These are phyloP conservation scores for Sporobolomyces roseus DNA, from an alignment of 768 basidiomycete species.

Conservation along the genomic window DNA sequence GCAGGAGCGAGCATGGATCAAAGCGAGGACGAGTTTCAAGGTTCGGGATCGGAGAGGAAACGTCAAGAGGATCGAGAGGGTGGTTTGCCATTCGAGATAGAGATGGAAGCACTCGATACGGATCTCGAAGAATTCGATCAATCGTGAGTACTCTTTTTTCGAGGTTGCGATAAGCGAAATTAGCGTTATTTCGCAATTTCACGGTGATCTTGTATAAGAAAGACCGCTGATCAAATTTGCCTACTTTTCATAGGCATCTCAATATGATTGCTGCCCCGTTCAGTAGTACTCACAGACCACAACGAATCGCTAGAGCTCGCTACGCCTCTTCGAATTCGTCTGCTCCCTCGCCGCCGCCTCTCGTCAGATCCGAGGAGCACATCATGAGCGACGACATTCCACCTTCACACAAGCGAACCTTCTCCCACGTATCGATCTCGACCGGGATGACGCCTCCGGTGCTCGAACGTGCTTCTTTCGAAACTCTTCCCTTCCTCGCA, in stretches of 20 bases:
- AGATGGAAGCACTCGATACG: constrained; percentile 7
- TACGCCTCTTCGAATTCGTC: constrained; percentile 1
- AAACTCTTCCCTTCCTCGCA: too few relatives aligned
- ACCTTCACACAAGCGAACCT: constrained; percentile 4
- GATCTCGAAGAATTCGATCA: background rate
- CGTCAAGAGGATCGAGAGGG: background rate
- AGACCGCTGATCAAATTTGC: too few relatives aligned
- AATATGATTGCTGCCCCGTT: background rate
- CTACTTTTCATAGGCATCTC: background rate
- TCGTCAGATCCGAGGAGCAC: too few relatives aligned
- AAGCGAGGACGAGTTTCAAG: background rate
- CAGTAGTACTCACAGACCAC: constrained; percentile 1
- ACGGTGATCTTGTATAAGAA: too few relatives aligned
- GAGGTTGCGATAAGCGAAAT: too few relatives aligned
- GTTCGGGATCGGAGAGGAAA: background rate
- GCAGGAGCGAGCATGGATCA: background rate
- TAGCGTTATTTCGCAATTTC: too few relatives aligned
- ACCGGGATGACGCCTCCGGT: background rate
- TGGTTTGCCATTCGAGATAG: constrained; percentile 5
- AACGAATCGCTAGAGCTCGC: background rate
- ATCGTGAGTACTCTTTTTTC: background rate
- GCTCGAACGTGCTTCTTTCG: background rate
- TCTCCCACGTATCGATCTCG: constrained; percentile 9
- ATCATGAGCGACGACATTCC: background rate
- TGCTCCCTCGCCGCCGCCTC: background rate